Percentiles rank a stretch among this genome's conserved stretches.
These are phyloP conservation scores for Breviolum minutum DNA, from an alignment of 73 alveolate genomes.

Conservation along the genomic window DNA sequence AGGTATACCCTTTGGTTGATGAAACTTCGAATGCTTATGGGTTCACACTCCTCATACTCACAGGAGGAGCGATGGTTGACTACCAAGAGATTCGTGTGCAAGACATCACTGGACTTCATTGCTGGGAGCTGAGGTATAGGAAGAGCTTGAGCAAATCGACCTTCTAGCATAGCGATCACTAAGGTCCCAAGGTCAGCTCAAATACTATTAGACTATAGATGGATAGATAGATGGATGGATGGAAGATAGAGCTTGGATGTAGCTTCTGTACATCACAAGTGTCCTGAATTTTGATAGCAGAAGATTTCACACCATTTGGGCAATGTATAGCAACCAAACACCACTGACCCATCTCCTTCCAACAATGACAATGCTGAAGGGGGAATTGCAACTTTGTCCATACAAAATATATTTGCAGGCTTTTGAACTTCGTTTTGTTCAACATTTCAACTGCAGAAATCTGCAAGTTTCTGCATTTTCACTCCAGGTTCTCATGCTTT, in stretches of 20 bases:
- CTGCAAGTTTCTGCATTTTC: background rate
- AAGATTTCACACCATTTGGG: too few relatives aligned
- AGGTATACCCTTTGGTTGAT: too few relatives aligned
- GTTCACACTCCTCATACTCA: background rate
- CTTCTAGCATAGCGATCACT: background rate
- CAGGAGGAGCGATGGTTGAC: constrained; percentile 59
- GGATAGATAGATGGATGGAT: background rate
- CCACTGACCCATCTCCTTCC: too few relatives aligned
- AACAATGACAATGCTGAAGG: background rate
- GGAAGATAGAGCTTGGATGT: too few relatives aligned
- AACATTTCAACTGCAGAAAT: too few relatives aligned
- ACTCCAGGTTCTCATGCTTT: background rate
- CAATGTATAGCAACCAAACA: too few relatives aligned
- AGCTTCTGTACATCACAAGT: too few relatives aligned
- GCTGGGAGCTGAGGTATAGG: background rate
- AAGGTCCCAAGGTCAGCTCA: background rate
- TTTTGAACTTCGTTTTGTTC: too few relatives aligned
- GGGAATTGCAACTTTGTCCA: background rate
- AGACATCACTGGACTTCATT: constrained; percentile 25
- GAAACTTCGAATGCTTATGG: background rate
- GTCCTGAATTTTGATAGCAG: too few relatives aligned
- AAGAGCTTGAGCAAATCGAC: too few relatives aligned
- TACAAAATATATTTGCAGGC: background rate
- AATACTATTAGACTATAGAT: background rate
- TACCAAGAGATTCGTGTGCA: constrained; percentile 86